Percentiles rank a stretch among this genome's conserved stretches.
These are phyloP conservation scores for Agroathelia rolfsii DNA, from an alignment of 1,284 basidiomycete genomes.

Conservation along the genomic window DNA sequence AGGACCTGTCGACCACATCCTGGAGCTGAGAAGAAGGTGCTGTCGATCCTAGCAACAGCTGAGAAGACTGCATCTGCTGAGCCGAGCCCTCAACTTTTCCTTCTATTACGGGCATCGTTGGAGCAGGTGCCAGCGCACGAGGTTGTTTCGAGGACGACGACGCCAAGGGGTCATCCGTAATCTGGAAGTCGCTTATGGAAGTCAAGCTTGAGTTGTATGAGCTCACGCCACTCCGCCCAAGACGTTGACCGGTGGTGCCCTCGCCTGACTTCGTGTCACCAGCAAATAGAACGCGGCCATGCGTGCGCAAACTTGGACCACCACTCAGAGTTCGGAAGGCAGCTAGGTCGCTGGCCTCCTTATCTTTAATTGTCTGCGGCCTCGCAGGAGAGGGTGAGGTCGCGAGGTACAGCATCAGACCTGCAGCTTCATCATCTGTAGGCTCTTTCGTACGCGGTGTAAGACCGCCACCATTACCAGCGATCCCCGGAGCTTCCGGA, in stretches of 20 bases:
- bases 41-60: slow-evolving; percentile 20
- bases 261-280: slow-evolving; percentile 19
- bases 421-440: slow-evolving; percentile 68
- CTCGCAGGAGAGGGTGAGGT: slow-evolving; percentile 74
- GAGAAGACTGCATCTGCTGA: too few relatives aligned
- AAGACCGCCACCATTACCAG: too few relatives aligned
- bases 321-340: slow-evolving; percentile 46
- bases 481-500: too few relatives aligned
- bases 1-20: slow-evolving; percentile 10
- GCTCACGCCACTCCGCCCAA: slow-evolving; percentile 24
- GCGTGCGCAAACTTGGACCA: slow-evolving; percentile 37
- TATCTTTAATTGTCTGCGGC: slow-evolving; percentile 32
- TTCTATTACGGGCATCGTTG: slow-evolving; percentile 15
- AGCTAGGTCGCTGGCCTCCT: slow-evolving; percentile 41
- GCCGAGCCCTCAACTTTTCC: too few relatives aligned
- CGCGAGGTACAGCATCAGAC: slow-evolving; percentile 69
- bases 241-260: slow-evolving; percentile 12
- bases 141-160: slow-evolving; percentile 4
- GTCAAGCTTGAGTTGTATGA: slow-evolving; percentile 34
- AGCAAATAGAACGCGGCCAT: slow-evolving; percentile 60
- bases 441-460: too few relatives aligned
- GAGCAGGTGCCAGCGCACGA: slow-evolving; percentile 16
- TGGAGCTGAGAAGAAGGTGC: slow-evolving; percentile 17
- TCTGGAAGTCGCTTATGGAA: slow-evolving; percentile 24
- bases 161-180: slow-evolving; percentile 10